Percentiles rank a stretch among this genome's conserved stretches.
Conservation (phyloP, 164 flowering plant genomes). For the Berberis vulgaris region DNA sequence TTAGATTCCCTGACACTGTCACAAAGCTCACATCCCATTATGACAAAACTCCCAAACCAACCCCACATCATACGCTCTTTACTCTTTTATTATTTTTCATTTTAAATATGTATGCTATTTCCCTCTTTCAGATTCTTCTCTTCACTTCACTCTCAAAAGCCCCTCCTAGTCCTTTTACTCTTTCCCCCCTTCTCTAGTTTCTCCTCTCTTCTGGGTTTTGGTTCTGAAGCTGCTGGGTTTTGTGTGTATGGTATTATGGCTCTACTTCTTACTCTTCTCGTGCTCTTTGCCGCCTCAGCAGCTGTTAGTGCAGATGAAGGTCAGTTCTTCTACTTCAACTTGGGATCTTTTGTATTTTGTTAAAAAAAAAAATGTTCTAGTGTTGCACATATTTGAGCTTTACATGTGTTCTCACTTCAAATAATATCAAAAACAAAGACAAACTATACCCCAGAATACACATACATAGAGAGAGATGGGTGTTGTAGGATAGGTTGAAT, state of each 20-base stretch:
- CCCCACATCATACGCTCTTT: too few relatives aligned
- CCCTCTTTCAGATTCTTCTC: too few relatives aligned
- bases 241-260: constrained; percentile 1
- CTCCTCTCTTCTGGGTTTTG: neutral
- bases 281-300: constrained; percentile 29
- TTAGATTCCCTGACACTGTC: too few relatives aligned
- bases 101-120: too few relatives aligned
- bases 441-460: too few relatives aligned
- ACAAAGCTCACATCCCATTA: too few relatives aligned
- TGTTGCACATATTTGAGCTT: neutral
- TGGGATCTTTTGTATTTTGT: neutral
- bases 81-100: too few relatives aligned
- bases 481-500: neutral
- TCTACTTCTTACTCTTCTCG: constrained; percentile 11
- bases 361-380: neutral
- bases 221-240: constrained; percentile 9
- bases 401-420: neutral
- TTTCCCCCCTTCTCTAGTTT: neutral
- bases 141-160: too few relatives aligned
- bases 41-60: too few relatives aligned
- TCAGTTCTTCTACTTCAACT: constrained; percentile 13
- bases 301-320: constrained; percentile 47
- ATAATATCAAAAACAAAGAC: neutral
- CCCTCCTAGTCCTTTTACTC: too few relatives aligned
- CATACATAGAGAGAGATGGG: neutral